Conservation (phyloP, 2,329 filamentous ascomycete genomes). For the Rugonectria rugulosa region DNA sequence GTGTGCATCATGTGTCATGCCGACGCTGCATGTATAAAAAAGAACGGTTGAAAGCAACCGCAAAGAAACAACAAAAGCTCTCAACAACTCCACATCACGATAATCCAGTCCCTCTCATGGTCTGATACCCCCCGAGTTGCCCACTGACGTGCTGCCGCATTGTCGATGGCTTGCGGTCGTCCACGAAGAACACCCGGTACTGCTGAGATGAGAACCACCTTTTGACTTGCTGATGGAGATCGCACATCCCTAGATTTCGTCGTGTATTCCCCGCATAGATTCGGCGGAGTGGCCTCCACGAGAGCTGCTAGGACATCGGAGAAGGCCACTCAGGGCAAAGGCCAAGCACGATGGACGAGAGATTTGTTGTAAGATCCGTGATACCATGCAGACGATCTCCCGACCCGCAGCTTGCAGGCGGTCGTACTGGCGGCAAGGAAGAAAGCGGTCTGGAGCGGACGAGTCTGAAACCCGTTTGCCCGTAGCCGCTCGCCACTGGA, state of each 20-base stretch:
- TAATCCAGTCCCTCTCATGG: background rate
- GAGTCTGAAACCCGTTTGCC: too few relatives aligned
- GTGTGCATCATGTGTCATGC: conserved; percentile 9
- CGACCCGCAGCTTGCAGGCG: background rate
- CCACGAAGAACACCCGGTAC: background rate
- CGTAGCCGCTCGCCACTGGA: too few relatives aligned
- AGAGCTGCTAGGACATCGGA: background rate
- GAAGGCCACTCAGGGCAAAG: background rate
- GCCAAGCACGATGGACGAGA: too few relatives aligned
- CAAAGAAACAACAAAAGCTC: background rate
- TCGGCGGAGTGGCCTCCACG: background rate
- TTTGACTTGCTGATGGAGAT: background rate
- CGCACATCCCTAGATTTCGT: background rate
- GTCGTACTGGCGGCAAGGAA: too few relatives aligned
- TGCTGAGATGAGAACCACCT: background rate
- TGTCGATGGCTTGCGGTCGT: background rate
- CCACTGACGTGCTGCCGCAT: too few relatives aligned
- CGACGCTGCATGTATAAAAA: conserved; percentile 1
- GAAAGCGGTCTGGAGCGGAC: too few relatives aligned
- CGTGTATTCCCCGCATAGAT: background rate
- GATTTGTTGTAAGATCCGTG: too few relatives aligned
- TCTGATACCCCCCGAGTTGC: too few relatives aligned
- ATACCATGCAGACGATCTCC: too few relatives aligned
- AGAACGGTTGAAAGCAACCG: background rate
- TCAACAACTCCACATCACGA: background rate